Evolutionary conservation across 768 basidiomycete genomes (phyloP), one percentile per base, ranked within the genome.

Genomic region (Rhodotorula paludigena): DNA sequence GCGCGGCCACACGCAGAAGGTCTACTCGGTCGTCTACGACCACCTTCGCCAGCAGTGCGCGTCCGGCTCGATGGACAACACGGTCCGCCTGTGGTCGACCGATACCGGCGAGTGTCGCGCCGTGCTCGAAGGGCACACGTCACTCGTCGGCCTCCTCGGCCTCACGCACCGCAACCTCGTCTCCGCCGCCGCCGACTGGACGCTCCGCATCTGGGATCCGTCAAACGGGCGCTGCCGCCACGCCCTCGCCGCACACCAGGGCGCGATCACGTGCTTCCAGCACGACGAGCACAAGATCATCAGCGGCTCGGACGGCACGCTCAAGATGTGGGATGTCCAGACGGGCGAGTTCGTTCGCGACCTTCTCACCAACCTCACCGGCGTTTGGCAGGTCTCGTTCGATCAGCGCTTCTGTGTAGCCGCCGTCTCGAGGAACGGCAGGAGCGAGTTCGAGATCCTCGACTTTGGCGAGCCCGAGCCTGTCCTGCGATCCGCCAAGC

Each of bases 281-380:
- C 92, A 94, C 78, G 94, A 98, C 77, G 93, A 98, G 77, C 91
- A 90, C 82, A 97, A 96, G 77, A 90, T 98, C 52, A 83, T 99
- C 36, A 90, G 89, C 75, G 94, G 94, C 20, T 90, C 89, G 21
- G 96, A 98, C 73, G 96, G 96, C 23, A 91, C 89, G 65, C 82
- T 99, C 74, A 97, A 97, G 82, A 89, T 98, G 87, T 99, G 96
- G 96, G 89, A 97, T 77, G 83, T 94, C 67, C 81, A 87, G 44
- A 89, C 92, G 62, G 96, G 94, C 30, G 83, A 84, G 1, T 86
- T 90, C 45, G 86, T 91, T 20, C 83, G 91, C 41, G 96, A 97
- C 77, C 81, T 99, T 69, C 81, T 97, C 71, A 90, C 89, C 1
- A 89, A 90, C 16, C 90, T 97, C 70, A 89, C 87, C 25, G 92